Evolutionary conservation across 768 basidiomycete species (phyloP).

Genomic region (Boletellus ananas): DNA sequence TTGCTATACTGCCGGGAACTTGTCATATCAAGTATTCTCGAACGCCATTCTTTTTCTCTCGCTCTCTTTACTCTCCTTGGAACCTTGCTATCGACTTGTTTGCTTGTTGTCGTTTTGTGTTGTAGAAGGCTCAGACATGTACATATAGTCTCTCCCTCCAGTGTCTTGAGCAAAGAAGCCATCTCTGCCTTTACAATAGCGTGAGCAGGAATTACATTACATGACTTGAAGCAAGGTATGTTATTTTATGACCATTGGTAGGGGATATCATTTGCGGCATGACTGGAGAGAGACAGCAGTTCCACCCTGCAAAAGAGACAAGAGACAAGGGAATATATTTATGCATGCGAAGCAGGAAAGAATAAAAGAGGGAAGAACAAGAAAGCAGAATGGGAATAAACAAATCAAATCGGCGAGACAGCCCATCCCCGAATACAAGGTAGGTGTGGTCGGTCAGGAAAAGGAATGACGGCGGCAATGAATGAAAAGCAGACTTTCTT

Average conservation of each 20-base stretch:
- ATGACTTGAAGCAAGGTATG: constrained; percentile 22
- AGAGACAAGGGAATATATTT: neutral
- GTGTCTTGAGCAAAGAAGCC: neutral
- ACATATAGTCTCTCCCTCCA: constrained; percentile 1
- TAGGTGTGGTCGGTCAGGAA: too few species aligned
- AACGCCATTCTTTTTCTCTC: neutral
- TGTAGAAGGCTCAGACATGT: constrained; percentile 6
- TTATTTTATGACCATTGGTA: constrained; percentile 4
- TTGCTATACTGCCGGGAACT: too few species aligned
- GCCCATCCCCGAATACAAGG: too few species aligned
- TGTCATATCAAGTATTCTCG: too few species aligned
- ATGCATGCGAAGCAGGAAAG: constrained; percentile 3
- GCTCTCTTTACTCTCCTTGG: neutral
- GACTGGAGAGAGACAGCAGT: constrained; percentile 6
- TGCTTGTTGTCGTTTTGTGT: neutral
- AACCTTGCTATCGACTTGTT: constrained; percentile 7
- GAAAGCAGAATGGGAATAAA: constrained; percentile 23
- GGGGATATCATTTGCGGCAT: constrained; percentile 17
- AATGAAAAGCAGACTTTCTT: neutral
- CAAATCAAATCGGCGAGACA: constrained; percentile 11
- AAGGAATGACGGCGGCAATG: too few species aligned
- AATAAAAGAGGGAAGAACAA: neutral
- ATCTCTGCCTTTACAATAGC: constrained; percentile 17
- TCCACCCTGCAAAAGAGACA: constrained; percentile 10
- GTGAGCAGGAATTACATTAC: constrained; percentile 22